phyloP scores from a whole-genome alignment of 2,329 filamentous ascomycete genomes.

The Trichoderma koningii region DNA sequence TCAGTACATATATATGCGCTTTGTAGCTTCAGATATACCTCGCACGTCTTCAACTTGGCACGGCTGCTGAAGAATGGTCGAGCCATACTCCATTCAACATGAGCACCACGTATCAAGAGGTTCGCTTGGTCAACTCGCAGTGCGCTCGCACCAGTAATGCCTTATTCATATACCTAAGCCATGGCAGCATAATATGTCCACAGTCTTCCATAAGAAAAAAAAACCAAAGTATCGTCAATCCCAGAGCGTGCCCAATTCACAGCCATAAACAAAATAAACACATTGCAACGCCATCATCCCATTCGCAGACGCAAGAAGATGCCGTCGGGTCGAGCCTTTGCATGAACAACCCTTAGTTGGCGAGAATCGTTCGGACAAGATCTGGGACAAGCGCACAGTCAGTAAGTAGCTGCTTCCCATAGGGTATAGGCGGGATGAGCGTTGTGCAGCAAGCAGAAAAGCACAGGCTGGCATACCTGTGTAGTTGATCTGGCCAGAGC shows the following conservation, averaged over 20 bases:
- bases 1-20: too few species aligned
- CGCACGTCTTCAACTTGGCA: too few species aligned
- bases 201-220: constrained; percentile 17
- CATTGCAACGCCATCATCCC: constrained; percentile 39
- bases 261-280: constrained; percentile 27
- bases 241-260: constrained; percentile 26
- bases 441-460: not conserved
- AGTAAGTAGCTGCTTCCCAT: not conserved
- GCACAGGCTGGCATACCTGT: constrained; percentile 62
- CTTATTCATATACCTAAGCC: constrained; percentile 16
- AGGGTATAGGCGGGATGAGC: not conserved
- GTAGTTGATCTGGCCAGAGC: constrained; percentile 96
- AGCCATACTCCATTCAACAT: not conserved
- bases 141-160: constrained; percentile 5
- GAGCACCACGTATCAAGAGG: not conserved
- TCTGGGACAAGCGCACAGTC: constrained; percentile 51
- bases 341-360: constrained; percentile 59
- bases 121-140: not conserved
- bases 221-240: constrained; percentile 13
- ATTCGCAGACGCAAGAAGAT: constrained; percentile 40
- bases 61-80: too few species aligned
- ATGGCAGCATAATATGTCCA: constrained; percentile 14
- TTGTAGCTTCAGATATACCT: not conserved
- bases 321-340: constrained; percentile 17
- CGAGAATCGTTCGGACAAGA: constrained; percentile 82